phyloP scores from a whole-genome alignment of 352 stramenopile genomes.

The Phytophthora aleatoria region DNA sequence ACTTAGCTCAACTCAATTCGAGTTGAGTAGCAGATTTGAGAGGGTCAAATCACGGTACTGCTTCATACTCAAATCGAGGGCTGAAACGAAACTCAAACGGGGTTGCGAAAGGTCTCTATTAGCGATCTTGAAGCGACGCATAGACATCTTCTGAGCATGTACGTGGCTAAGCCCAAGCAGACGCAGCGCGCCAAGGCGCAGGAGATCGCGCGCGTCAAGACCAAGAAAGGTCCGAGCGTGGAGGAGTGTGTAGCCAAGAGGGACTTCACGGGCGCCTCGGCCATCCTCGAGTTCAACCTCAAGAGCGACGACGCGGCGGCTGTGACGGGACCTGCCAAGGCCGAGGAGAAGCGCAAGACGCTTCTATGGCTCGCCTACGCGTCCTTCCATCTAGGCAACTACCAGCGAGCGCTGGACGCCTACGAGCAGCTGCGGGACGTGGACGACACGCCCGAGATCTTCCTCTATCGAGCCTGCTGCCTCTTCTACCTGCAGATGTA shows the following conservation, averaged over 20 bases:
- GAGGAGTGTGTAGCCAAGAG: constrained; percentile 79
- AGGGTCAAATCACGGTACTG: no score
- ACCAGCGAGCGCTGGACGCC: constrained; percentile 91
- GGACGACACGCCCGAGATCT: constrained; percentile 72
- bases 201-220: constrained; percentile 72
- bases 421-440: constrained; percentile 86
- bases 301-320: constrained; percentile 78
- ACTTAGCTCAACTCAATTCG: no score
- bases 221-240: constrained; percentile 76
- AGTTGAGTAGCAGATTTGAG: no score
- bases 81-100: no score
- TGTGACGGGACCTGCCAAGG: constrained; percentile 33
- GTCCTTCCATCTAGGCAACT: constrained; percentile 94
- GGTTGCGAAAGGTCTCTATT: no score
- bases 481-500: constrained; percentile 95
- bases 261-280: constrained; percentile 95
- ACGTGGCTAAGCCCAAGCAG: constrained; percentile 84
- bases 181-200: constrained; percentile 69
- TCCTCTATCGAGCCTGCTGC: constrained; percentile 91
- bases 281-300: constrained; percentile 95
- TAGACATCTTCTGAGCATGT: constrained; percentile 42
- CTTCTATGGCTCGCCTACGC: constrained; percentile 96
- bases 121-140: constrained; percentile 35
- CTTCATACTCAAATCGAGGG: no score
- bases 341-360: constrained; percentile 67